Evolutionary conservation across 768 basidiomycete species (phyloP).

Genomic region (Coprinellus micaceus): DNA sequence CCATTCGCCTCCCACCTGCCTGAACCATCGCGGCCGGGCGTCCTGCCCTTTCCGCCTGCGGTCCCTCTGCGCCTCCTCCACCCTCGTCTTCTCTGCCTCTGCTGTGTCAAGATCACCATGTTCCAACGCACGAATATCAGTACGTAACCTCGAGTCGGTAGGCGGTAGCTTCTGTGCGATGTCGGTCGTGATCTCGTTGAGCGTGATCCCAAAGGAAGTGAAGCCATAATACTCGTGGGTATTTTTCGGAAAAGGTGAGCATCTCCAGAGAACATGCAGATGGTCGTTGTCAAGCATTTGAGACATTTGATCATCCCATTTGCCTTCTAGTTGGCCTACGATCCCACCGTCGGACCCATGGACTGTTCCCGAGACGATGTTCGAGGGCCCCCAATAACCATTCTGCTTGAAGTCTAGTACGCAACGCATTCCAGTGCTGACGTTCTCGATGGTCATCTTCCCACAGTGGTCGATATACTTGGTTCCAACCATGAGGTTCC

Average conservation of each 20-base stretch:
- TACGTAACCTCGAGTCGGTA: slow-evolving; percentile 79
- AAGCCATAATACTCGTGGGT: slow-evolving; percentile 76
- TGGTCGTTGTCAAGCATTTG: slow-evolving; percentile 63
- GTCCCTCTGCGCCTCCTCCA: slow-evolving; percentile 77
- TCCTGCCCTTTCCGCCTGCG: slow-evolving; percentile 62
- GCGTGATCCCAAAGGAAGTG: slow-evolving; percentile 71
- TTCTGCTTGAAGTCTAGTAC: slow-evolving; percentile 83
- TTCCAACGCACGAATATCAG: slow-evolving; percentile 81
- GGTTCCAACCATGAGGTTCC: slow-evolving; percentile 86
- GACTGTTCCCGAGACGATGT: slow-evolving; percentile 64
- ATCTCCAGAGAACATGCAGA: slow-evolving; percentile 76
- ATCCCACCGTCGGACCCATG: slow-evolving; percentile 50
- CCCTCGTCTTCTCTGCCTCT: slow-evolving; percentile 64
- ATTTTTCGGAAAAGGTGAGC: slow-evolving; percentile 69
- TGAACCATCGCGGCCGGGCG: slow-evolving; percentile 71
- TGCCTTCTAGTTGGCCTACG: slow-evolving; percentile 72
- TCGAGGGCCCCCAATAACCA: slow-evolving; percentile 78
- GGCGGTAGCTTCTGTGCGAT: slow-evolving; percentile 61
- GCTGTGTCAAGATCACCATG: slow-evolving; percentile 69
- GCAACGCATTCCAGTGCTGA: slow-evolving; percentile 50
- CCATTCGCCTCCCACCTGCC: slow-evolving; percentile 68
- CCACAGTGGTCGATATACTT: slow-evolving; percentile 88
- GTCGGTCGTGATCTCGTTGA: slow-evolving; percentile 76
- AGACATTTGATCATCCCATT: slow-evolving; percentile 84
- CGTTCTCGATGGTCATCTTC: slow-evolving; percentile 71